Percentiles rank a stretch among this genome's conserved stretches.
phyloP scores from a whole-genome alignment of 805 yeast species.

The Yamadazyma laniorum region DNA sequence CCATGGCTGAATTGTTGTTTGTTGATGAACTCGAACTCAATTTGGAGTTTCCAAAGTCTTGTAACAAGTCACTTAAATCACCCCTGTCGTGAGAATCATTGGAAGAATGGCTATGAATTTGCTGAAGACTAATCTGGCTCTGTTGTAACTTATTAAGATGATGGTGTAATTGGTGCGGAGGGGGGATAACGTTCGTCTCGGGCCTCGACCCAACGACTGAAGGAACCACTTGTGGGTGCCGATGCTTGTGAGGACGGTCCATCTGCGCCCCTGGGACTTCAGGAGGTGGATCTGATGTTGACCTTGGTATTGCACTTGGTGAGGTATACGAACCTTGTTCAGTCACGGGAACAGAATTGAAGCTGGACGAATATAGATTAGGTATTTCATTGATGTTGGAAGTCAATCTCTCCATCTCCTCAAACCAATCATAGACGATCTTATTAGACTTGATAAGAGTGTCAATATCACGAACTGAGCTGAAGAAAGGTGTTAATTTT shows the following conservation, averaged over 20 bases:
- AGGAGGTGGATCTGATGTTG: slow-evolving; percentile 5
- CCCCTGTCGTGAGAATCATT: slow-evolving; percentile 12
- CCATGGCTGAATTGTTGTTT: slow-evolving; percentile 13
- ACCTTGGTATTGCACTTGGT: slow-evolving; percentile 1
- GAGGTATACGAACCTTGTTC: not conserved
- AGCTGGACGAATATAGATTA: not conserved
- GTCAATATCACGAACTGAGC: slow-evolving; percentile 10
- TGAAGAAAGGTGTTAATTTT: slow-evolving; percentile 46
- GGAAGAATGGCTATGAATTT: slow-evolving; percentile 6
- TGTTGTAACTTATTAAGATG: slow-evolving; percentile 14
- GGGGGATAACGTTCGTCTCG: not conserved
- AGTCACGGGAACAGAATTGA: slow-evolving; percentile 4
- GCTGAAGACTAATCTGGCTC: slow-evolving; percentile 8
- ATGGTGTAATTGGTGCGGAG: slow-evolving; percentile 10
- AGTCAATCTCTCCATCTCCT: slow-evolving; percentile 12
- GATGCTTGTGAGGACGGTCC: too few species aligned
- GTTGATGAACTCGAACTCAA: slow-evolving; percentile 15
- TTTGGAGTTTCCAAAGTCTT: slow-evolving; percentile 17
- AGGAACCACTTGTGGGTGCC: too few species aligned
- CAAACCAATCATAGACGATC: slow-evolving; percentile 16
- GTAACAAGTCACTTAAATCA: slow-evolving; percentile 13
- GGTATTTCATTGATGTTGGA: slow-evolving; percentile 3
- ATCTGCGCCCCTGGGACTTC: not conserved
- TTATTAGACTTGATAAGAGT: slow-evolving; percentile 12
- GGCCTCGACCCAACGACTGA: too few species aligned